Conservation (phyloP, 805 yeast species). For the Starmerella bacillaris region DNA sequence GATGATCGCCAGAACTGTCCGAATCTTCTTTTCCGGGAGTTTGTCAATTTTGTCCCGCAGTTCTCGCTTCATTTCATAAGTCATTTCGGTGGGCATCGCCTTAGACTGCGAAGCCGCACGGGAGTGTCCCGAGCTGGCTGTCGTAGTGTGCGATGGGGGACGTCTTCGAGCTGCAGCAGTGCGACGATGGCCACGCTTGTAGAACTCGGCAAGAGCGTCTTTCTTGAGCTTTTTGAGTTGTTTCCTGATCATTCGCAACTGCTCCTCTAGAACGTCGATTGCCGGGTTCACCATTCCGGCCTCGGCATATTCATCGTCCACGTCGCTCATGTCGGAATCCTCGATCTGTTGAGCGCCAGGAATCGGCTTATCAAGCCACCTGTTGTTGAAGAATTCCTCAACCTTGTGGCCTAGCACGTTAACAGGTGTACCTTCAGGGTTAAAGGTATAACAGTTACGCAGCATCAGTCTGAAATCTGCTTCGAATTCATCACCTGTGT, state of each 20-base stretch:
- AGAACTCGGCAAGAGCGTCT: slow-evolving; percentile 16
- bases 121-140: slow-evolving; percentile 4
- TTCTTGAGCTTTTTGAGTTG: slow-evolving; percentile 64
- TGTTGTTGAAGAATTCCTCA: slow-evolving; percentile 68
- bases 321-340: slow-evolving; percentile 28
- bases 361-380: slow-evolving; percentile 74
- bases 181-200: slow-evolving; percentile 11
- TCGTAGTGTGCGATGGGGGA: background rate
- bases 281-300: slow-evolving; percentile 68
- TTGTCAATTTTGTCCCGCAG: slow-evolving; percentile 68
- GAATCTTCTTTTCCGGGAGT: slow-evolving; percentile 58
- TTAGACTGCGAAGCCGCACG: slow-evolving; percentile 2
- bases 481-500: slow-evolving; percentile 74
- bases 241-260: slow-evolving; percentile 64
- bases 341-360: slow-evolving; percentile 35
- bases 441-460: slow-evolving; percentile 74
- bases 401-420: slow-evolving; percentile 86
- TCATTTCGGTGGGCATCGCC: slow-evolving; percentile 29
- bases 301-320: slow-evolving; percentile 29
- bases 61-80: slow-evolving; percentile 93
- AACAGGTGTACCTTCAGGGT: slow-evolving; percentile 94
- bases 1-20: slow-evolving; percentile 68
- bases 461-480: slow-evolving; percentile 67
- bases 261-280: slow-evolving; percentile 72
- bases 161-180: background rate